These are phyloP conservation scores for Flaveria ramosissima DNA, from an alignment of 129 eudicot species.

Conservation along the genomic window DNA sequence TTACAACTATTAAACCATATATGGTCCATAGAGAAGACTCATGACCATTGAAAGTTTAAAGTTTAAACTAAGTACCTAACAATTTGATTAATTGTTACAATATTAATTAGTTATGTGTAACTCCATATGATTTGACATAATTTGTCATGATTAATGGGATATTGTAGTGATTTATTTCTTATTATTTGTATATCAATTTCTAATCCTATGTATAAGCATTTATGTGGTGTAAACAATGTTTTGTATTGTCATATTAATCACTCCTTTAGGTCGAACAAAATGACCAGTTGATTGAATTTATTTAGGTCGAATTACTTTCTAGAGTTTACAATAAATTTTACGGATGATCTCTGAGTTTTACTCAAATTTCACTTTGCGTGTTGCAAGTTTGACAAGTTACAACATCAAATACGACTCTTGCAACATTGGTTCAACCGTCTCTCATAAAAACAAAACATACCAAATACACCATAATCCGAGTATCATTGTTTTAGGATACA, in stretches of 20 bases:
- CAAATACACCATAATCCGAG: neutral
- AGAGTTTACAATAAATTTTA: too few species aligned
- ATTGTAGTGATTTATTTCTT: conserved; percentile 23
- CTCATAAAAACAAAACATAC: neutral
- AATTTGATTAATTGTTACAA: neutral
- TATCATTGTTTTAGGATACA: conserved; percentile 20
- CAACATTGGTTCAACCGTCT: neutral
- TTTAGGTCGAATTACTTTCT: too few species aligned
- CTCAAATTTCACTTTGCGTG: neutral
- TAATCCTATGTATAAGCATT: conserved; percentile 24
- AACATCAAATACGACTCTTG: neutral
- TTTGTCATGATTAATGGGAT: conserved; percentile 18
- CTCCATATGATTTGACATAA: conserved; percentile 22
- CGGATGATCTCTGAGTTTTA: too few species aligned
- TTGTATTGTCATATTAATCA: neutral
- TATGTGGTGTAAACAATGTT: conserved; percentile 10
- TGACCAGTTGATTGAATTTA: too few species aligned
- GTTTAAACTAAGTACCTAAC: conserved; percentile 7
- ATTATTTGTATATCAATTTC: conserved; percentile 18
- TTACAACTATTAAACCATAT: neutral
- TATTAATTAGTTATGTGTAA: conserved; percentile 10
- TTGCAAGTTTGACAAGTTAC: neutral
- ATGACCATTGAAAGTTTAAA: conserved; percentile 26
- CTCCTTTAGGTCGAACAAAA: too few species aligned
- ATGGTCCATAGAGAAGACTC: conserved; percentile 20